Evolutionary conservation across 1,284 basidiomycete genomes (phyloP), one percentile per base, ranked within the genome.

Genomic region (Cryptococcus sp.): DNA sequence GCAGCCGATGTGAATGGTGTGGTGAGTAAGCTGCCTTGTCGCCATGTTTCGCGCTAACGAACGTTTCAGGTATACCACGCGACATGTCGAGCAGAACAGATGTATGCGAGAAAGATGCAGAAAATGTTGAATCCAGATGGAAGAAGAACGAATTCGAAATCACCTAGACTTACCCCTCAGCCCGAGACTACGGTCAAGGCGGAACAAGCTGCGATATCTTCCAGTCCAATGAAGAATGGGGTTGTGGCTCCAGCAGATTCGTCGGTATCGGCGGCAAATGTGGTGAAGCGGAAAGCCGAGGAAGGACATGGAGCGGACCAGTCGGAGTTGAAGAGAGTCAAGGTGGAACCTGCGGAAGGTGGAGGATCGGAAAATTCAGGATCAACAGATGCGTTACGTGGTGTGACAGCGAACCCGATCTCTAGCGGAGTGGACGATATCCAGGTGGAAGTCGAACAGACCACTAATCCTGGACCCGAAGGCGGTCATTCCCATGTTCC

Each of bases 1-100:
- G 92, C 94, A 0, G 80, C 93, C 31, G 83, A 83, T 71, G 86
- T 87, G 56, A 88, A 93, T 60, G 87, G 87, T 54, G 83, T 83
- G 79, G 90, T 91, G 75, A 59, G 88, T 59, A 43, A 15, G 37
- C 57, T 23, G 23, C 23, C 23, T 23, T 23, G 23, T 46, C 49
- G 36, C 33, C 33, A 32, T 3, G 2, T 2, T 44, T 3, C 3
- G 8, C 11, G 42, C 30, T 11, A 35, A 11, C 4, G 1, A 23
- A 49, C 50, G 51, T 58, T 49, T 7, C 64, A 89, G 85, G 83
- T 94, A 67, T 95, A 86, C 71, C 92, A 96, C 78, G 91, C 92
- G 45, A 94, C 90, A 3, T 95, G 92, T 76, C 86, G 89, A 73
- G 87, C 89, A 33, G 91, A 95, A 58, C 64, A 73, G 33, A 61